Evolutionary conservation across 306 rosid genomes (phyloP).

Genomic region (Casuarina glauca): DNA sequence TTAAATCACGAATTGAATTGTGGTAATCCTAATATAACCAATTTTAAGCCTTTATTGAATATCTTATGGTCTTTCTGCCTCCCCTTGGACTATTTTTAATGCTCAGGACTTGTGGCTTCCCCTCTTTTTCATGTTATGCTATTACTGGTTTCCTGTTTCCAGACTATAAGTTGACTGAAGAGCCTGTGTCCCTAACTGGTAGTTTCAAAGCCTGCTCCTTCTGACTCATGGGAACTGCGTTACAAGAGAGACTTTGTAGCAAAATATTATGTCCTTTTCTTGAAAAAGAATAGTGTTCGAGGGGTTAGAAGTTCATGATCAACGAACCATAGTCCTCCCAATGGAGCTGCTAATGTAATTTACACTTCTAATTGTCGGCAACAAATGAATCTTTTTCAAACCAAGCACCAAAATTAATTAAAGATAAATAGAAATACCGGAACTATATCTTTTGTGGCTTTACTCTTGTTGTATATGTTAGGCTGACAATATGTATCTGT

Average conservation of each 20-base stretch:
- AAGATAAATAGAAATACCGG: not conserved
- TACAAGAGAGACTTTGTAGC: not conserved
- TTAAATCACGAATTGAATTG: not conserved
- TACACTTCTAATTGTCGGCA: not conserved
- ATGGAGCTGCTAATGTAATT: not conserved
- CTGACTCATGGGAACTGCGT: not conserved
- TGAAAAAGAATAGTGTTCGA: not conserved
- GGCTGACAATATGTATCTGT: not conserved
- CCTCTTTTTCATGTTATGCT: not conserved
- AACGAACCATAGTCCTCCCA: slow-evolving; percentile 3
- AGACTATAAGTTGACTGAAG: not conserved
- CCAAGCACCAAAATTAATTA: not conserved
- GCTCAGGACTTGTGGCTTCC: not conserved
- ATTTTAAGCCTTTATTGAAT: not conserved
- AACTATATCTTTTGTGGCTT: not conserved
- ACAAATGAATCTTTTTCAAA: not conserved
- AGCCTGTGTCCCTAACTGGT: not conserved
- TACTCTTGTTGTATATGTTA: not conserved
- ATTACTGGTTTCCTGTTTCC: not conserved
- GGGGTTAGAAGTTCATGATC: slow-evolving; percentile 10
- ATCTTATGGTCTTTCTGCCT: not conserved
- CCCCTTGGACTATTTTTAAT: not conserved
- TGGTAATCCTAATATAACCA: not conserved
- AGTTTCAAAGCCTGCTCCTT: not conserved
- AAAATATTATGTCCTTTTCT: not conserved